Conservation (phyloP, 768 basidiomycete species). For the Cystoderma amianthinum region DNA sequence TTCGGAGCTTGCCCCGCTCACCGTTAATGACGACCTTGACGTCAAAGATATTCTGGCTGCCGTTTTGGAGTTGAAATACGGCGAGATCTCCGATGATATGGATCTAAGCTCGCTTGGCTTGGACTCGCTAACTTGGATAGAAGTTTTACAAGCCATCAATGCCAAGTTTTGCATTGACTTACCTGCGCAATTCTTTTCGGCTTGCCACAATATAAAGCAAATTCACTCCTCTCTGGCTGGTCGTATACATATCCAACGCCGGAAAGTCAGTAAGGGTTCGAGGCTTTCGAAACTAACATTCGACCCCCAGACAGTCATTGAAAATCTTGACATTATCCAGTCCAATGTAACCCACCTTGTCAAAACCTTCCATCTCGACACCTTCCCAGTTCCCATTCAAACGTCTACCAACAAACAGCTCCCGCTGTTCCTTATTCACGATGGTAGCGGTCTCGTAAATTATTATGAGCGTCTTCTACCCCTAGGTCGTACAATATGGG, state of each 20-base stretch:
- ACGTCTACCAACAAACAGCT: constrained; percentile 10
- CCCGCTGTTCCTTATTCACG: constrained; percentile 65
- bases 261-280: too few species aligned
- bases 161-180: neutral
- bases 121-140: neutral
- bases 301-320: too few species aligned
- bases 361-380: constrained; percentile 16
- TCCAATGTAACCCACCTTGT: constrained; percentile 5
- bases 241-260: too few species aligned
- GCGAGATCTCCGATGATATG: neutral
- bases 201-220: too few species aligned
- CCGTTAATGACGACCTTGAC: neutral
- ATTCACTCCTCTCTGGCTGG: too few species aligned
- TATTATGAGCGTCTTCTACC: constrained; percentile 40
- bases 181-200: too few species aligned
- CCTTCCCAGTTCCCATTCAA: constrained; percentile 29
- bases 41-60: neutral
- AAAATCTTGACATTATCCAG: too few species aligned
- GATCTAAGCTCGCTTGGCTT: neutral
- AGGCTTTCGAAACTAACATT: too few species aligned
- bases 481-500: constrained; percentile 52
- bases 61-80: neutral
- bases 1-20: neutral
- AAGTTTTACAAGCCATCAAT: neutral
- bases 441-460: constrained; percentile 58